Conservation (phyloP, 2,329 filamentous ascomycete species). For the Cladosporium phlei region DNA sequence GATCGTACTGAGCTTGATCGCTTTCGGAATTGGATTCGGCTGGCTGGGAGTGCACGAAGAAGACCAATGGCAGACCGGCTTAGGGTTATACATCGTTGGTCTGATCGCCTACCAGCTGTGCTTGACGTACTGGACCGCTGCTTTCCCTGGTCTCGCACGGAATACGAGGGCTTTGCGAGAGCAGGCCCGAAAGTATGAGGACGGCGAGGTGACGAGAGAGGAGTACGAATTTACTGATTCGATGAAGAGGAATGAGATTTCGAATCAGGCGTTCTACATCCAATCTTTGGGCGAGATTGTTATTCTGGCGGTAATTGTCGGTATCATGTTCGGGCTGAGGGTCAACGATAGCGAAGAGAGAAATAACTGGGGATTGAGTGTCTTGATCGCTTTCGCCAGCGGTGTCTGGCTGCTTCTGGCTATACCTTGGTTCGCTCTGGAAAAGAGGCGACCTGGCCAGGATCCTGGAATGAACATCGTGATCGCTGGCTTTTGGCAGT, state of each 20-base stretch:
- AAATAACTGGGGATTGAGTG: conserved; percentile 63
- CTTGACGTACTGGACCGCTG: conserved; percentile 65
- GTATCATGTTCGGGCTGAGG: conserved; percentile 57
- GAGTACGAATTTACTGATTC: conserved; percentile 59
- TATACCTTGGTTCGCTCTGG: conserved; percentile 62
- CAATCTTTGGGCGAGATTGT: conserved; percentile 59
- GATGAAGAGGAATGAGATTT: conserved; percentile 59
- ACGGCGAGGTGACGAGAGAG: conserved; percentile 51
- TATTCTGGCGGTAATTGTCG: conserved; percentile 61
- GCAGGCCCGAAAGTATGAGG: conserved; percentile 46
- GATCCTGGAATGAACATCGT: conserved; percentile 49
- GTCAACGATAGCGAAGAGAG: conserved; percentile 56
- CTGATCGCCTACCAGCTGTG: conserved; percentile 63
- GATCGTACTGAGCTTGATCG: conserved; percentile 55
- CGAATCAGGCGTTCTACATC: conserved; percentile 60
- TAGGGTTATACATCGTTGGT: conserved; percentile 62
- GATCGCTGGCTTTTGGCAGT: conserved; percentile 58
- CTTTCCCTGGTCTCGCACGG: conserved; percentile 54
- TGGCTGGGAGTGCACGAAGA: conserved; percentile 62
- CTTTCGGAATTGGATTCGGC: conserved; percentile 61
- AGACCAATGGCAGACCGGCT: conserved; percentile 56
- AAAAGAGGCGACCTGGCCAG: conserved; percentile 60
- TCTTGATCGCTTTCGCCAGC: conserved; percentile 61
- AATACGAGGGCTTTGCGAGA: conserved; percentile 49
- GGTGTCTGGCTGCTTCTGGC: conserved; percentile 61